Percentiles rank a stretch among this genome's conserved stretches.
These are phyloP conservation scores for Psilocybe mexicana DNA, from an alignment of 1,284 basidiomycete genomes.

Conservation along the genomic window DNA sequence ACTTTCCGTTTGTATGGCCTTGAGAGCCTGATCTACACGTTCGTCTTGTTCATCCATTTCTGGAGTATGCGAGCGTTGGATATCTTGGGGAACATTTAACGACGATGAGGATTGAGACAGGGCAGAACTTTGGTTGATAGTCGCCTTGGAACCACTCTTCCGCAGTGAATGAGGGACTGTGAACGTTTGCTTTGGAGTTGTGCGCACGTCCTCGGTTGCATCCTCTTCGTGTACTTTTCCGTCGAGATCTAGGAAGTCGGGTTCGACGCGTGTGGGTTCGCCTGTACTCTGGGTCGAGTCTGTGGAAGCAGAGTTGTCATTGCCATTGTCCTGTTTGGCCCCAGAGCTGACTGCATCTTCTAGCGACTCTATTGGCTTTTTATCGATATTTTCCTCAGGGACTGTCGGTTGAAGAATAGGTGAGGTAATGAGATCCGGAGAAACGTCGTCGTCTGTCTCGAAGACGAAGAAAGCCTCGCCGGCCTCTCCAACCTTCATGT, in stretches of 20 bases:
- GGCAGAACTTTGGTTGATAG: slow-evolving; percentile 22
- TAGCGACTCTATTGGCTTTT: slow-evolving; percentile 26
- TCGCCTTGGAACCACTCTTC: slow-evolving; percentile 26
- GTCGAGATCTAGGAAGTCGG: slow-evolving; percentile 68
- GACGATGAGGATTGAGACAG: slow-evolving; percentile 31
- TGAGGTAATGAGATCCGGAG: slow-evolving; percentile 91
- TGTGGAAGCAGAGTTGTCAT: slow-evolving; percentile 14
- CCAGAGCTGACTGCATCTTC: slow-evolving; percentile 45
- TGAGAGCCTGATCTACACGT: slow-evolving; percentile 56
- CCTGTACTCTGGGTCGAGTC: slow-evolving; percentile 11
- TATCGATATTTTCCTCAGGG: slow-evolving; percentile 36
- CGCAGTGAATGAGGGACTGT: slow-evolving; percentile 26
- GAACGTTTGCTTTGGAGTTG: slow-evolving; percentile 33
- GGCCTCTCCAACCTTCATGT: slow-evolving; percentile 98
- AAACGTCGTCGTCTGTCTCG: slow-evolving; percentile 94
- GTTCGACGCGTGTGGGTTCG: slow-evolving; percentile 40
- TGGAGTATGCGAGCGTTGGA: slow-evolving; percentile 24
- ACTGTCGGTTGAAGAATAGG: slow-evolving; percentile 77
- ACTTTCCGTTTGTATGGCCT: slow-evolving; percentile 42
- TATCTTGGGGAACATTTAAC: slow-evolving; percentile 27
- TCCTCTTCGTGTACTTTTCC: slow-evolving; percentile 23
- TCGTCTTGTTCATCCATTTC: slow-evolving; percentile 41
- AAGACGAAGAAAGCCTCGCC: slow-evolving; percentile 99
- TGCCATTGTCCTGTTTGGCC: slow-evolving; percentile 35
- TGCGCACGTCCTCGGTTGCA: slow-evolving; percentile 25